Conservation (phyloP, 2,329 filamentous ascomycete species). For the Diplocarpon rosae region DNA sequence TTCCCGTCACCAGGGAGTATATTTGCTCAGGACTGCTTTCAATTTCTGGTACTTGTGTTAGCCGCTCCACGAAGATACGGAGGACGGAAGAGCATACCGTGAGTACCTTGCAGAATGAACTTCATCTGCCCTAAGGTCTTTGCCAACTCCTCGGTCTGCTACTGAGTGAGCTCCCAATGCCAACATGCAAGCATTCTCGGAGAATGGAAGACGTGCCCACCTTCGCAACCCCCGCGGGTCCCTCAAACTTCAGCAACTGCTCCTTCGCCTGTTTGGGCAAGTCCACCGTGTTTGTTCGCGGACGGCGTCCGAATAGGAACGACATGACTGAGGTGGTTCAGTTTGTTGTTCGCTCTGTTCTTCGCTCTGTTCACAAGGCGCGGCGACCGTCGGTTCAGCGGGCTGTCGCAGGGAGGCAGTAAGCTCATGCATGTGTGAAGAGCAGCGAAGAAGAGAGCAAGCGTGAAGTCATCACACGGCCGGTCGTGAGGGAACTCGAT, state of each 20-base stretch:
- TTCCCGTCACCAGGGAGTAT: slow-evolving; percentile 69
- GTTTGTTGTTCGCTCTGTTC: slow-evolving; percentile 3
- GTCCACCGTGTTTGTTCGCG: slow-evolving; percentile 48
- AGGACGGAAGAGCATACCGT: slow-evolving; percentile 46
- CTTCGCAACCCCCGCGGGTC: slow-evolving; percentile 43
- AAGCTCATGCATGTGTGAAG: slow-evolving; percentile 4
- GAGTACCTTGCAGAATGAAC: slow-evolving; percentile 81
- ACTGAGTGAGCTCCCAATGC: slow-evolving; percentile 14
- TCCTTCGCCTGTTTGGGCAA: slow-evolving; percentile 45
- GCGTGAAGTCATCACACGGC: slow-evolving; percentile 6
- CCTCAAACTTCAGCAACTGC: slow-evolving; percentile 48
- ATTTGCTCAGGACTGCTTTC: slow-evolving; percentile 83
- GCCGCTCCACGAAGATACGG: background rate
- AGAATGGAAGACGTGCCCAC: slow-evolving; percentile 28
- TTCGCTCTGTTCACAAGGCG: slow-evolving; percentile 11
- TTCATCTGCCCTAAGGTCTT: slow-evolving; percentile 88
- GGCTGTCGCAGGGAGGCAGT: background rate
- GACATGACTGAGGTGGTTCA: slow-evolving; percentile 40
- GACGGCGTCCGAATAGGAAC: slow-evolving; percentile 56
- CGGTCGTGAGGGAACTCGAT: background rate
- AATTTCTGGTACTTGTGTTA: slow-evolving; percentile 47
- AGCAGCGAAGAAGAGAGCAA: background rate
- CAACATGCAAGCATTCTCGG: background rate
- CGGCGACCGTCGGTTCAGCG: slow-evolving; percentile 4
- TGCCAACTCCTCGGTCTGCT: slow-evolving; percentile 73